Percentiles rank a stretch among this genome's conserved stretches.
Evolutionary conservation across 2,329 filamentous ascomycete species (phyloP).

Genomic region (Neonectria faginata): DNA sequence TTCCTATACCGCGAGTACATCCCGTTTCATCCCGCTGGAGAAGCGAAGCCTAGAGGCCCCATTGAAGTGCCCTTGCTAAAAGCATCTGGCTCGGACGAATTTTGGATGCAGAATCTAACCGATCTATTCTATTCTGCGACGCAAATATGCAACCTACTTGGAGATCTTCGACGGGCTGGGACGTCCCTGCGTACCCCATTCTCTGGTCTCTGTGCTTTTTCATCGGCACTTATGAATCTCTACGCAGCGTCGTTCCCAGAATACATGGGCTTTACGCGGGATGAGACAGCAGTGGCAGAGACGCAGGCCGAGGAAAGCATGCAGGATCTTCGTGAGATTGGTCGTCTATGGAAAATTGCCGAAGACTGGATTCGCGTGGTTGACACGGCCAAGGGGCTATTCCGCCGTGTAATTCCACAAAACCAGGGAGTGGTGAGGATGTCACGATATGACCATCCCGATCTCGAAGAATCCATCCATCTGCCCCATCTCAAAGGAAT

Average conservation of each 20-base stretch:
- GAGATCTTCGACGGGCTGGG: slow-evolving; percentile 37
- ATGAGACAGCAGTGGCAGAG: slow-evolving; percentile 20
- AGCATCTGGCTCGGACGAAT: slow-evolving; percentile 32
- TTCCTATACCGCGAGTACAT: slow-evolving; percentile 42
- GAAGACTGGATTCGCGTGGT: slow-evolving; percentile 44
- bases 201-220: slow-evolving; percentile 39
- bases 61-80: slow-evolving; percentile 42
- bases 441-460: slow-evolving; percentile 43
- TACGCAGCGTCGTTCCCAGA: slow-evolving; percentile 40
- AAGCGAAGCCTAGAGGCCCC: slow-evolving; percentile 37
- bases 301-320: slow-evolving; percentile 33
- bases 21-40: slow-evolving; percentile 41
- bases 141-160: slow-evolving; percentile 39
- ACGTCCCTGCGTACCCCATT: slow-evolving; percentile 40
- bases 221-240: slow-evolving; percentile 30
- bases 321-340: slow-evolving; percentile 30
- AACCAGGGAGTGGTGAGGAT: slow-evolving; percentile 22
- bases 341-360: slow-evolving; percentile 38
- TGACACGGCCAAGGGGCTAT: slow-evolving; percentile 37
- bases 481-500: slow-evolving; percentile 41
- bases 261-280: slow-evolving; percentile 34
- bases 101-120: slow-evolving; percentile 35
- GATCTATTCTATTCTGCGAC: slow-evolving; percentile 39
- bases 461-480: slow-evolving; percentile 42
- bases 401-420: slow-evolving; percentile 24